Evolutionary conservation across 2,329 filamentous ascomycete genomes (phyloP), one percentile per base, ranked within the genome.

Genomic region (Colletotrichum sp.): DNA sequence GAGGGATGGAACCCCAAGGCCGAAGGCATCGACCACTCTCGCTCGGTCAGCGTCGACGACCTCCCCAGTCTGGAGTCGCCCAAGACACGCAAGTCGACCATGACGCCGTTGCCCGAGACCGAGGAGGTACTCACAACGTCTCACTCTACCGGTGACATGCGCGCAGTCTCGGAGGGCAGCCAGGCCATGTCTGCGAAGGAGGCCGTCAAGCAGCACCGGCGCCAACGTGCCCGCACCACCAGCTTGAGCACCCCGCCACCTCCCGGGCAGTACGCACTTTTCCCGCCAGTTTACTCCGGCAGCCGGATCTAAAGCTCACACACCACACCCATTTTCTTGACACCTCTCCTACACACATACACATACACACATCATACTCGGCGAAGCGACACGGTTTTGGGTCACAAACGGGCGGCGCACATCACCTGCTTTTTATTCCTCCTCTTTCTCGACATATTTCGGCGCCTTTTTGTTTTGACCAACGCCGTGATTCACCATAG

Each of bases 191-290:
- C 79, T 75, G 80, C 81, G 22, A 81, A 82, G 30, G 84, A 85
- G 71, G 64, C 77, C 7, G 66, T 77, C 26, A 83, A 80, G 77
- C 79, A 81, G 57, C 76, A 68, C 30, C 81, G 84, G 55, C 83
- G 87, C 36, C 82, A 84, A 22, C 85, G 88, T 13, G 86, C 88
- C 5, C 83, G 87, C 73, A 90, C 88, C 10, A 85, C 88, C 16
- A 89, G 88, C 76, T 79, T 88, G 36, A 86, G 85, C 81, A 84
- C 84, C 32, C 83, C 86, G 10, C 85, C 86, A 8, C 87, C 87
- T 12, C 83, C 87, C n/a, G 87, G 86, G 24, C 87, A 87, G 77
- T 90, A 88, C 77, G 85, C 85, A 52, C 81, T 88, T 16, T 89
- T 89, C 77, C 88, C 88, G 13, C 81, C 80, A 16, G 75, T 81